phyloP scores from a whole-genome alignment of 805 yeast species.

The Candida andamanensis region DNA sequence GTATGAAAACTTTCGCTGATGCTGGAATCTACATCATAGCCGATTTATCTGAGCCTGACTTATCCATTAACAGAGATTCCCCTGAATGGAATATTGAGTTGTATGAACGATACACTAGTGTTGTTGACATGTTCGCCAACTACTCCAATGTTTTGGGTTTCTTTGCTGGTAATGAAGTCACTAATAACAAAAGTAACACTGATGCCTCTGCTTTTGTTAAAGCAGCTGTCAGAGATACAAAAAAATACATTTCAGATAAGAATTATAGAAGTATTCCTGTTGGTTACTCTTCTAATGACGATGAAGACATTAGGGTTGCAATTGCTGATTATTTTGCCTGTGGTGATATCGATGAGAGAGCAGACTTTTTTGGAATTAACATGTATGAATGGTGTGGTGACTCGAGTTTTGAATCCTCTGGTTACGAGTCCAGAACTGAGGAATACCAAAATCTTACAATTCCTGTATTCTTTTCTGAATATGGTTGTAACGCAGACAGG shows the following conservation, averaged over 20 bases:
- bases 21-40: constrained; percentile 43
- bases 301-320: constrained; percentile 67
- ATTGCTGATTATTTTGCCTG: constrained; percentile 85
- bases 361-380: constrained; percentile 80
- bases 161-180: constrained; percentile 97
- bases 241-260: constrained; percentile 61
- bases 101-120: constrained; percentile 72
- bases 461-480: constrained; percentile 83
- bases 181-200: constrained; percentile 77
- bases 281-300: constrained; percentile 93
- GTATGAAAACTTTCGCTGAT: constrained; percentile 40
- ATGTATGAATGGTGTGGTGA: constrained; percentile 87
- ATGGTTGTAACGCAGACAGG: constrained; percentile 71
- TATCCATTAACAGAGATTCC: constrained; percentile 67
- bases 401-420: constrained; percentile 55
- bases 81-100: constrained; percentile 77
- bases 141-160: constrained; percentile 86
- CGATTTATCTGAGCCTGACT: constrained; percentile 60
- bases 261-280: constrained; percentile 80
- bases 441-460: constrained; percentile 69
- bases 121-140: constrained; percentile 71
- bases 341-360: constrained; percentile 59
- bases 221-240: constrained; percentile 91
- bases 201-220: constrained; percentile 91
- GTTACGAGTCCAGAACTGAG: constrained; percentile 65